phyloP scores from a whole-genome alignment of 371 early-diverging fungal genomes.

The Lichtheimia ramosa region DNA sequence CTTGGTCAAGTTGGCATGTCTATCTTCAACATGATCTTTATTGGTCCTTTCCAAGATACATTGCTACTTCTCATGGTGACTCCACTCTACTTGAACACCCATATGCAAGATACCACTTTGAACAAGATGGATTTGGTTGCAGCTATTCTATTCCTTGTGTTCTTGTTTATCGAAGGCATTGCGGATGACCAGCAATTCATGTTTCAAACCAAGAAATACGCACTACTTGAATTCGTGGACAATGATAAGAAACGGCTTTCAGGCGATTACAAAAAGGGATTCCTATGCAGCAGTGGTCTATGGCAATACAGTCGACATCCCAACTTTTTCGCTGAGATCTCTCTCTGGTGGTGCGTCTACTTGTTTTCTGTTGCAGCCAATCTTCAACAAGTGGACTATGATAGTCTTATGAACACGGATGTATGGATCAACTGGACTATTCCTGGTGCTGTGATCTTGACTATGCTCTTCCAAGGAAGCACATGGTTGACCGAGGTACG shows the following conservation, averaged over 20 bases:
- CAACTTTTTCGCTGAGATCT: constrained; percentile 80
- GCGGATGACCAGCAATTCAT: constrained; percentile 87
- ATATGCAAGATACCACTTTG: constrained; percentile 11
- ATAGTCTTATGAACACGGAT: not conserved
- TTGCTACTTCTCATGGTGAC: constrained; percentile 63
- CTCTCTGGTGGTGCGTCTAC: constrained; percentile 67
- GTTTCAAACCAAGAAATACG: constrained; percentile 73
- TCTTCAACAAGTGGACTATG: constrained; percentile 8
- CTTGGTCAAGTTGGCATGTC: constrained; percentile 60
- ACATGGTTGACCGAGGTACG: constrained; percentile 76
- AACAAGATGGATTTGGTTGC: constrained; percentile 51
- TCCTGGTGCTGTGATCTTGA: constrained; percentile 58
- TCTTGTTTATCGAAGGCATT: constrained; percentile 59
- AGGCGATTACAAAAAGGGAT: constrained; percentile 62
- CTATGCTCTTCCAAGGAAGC: constrained; percentile 71
- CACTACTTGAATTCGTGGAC: constrained; percentile 27
- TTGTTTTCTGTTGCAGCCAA: constrained; percentile 60
- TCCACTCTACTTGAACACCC: constrained; percentile 61
- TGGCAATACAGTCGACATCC: constrained; percentile 81
- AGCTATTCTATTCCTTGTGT: constrained; percentile 37
- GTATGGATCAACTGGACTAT: constrained; percentile 59
- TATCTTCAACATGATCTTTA: constrained; percentile 73
- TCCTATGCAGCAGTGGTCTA: constrained; percentile 68
- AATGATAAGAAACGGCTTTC: constrained; percentile 24
- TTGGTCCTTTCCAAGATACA: constrained; percentile 70